Evolutionary conservation across 208 protist species (phyloP), one percentile per base, ranked within the genome.

Genomic region (Trypanosoma caninum): DNA sequence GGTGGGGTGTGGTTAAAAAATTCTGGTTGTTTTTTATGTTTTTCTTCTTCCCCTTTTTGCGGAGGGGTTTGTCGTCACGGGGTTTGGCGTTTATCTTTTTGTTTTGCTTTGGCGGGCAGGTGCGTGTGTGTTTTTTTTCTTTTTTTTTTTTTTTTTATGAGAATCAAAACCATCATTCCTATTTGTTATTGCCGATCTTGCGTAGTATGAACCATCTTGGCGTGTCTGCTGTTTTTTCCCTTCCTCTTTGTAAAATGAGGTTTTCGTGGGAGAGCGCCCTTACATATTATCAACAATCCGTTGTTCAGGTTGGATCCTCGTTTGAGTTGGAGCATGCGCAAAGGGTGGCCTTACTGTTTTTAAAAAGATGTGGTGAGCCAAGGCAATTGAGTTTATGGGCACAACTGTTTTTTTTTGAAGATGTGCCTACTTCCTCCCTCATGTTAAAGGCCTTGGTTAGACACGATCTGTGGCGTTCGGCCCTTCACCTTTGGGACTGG

Each of bases 371-470:
- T 22, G 78, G 73, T 13, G 41, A 64, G 42, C 51, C 56, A 23
- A 35, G 51, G 16, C 71, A 89, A 30, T 41, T 89, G 2, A 65
- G 73, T 41, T 62, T 54, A 11, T 89, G 82, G 82, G 71, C 74
- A 30, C 76, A 67, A 6, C 44, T 89, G 40, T 84, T 89, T 55
- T 65, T 72, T 16, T 78, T 69, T 33, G 82, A 89, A 25, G 69
- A 69, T 23, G 59, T 89, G 3, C 78, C 82, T 2, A 62, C 78
- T 11, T 81, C 69, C 25, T 45, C 78, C 10, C 63, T 89, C 22
- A 63, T 89, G 64, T 67, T 89, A 14, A 82, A 86, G 52, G 82
- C 82, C 2, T 66, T 89, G 30, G 73, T 89, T 34, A 71, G 58
- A 20, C 82, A 86, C 48, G 61, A 80, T 40, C 48, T 81, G 30